These are phyloP conservation scores for Apiotrichum veenhuisii DNA, from an alignment of 1,284 basidiomycete species.

Conservation along the genomic window DNA sequence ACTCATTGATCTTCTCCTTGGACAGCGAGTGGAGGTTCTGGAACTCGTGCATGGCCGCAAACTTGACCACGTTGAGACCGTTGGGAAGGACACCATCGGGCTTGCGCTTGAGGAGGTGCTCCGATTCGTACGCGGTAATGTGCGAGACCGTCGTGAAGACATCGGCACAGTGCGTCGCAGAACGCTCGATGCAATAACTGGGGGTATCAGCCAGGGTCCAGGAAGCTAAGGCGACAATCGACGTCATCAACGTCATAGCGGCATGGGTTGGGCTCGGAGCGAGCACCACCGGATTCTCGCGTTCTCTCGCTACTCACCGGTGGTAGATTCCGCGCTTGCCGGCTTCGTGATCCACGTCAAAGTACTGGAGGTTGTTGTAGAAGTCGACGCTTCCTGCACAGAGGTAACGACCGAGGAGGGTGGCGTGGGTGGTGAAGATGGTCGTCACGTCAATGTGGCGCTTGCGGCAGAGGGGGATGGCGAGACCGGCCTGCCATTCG, in stretches of 20 bases:
- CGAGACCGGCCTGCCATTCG: constrained; percentile 98
- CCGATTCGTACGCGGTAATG: constrained; percentile 94
- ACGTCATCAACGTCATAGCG: neutral
- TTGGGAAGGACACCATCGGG: constrained; percentile 98
- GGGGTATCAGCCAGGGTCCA: too few species aligned
- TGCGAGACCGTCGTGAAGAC: constrained; percentile 98
- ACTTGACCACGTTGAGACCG: constrained; percentile 96
- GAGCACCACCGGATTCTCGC: neutral
- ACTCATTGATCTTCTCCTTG: constrained; percentile 97
- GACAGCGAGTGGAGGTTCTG: constrained; percentile 89
- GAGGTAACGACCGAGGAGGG: constrained; percentile 92
- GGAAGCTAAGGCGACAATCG: too few species aligned
- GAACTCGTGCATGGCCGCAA: constrained; percentile 92
- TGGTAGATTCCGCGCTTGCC: constrained; percentile 92
- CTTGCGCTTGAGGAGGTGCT: constrained; percentile 94
- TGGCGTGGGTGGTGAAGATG: constrained; percentile 98
- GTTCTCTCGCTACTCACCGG: constrained; percentile 41
- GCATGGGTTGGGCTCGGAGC: neutral
- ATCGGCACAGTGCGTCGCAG: constrained; percentile 89
- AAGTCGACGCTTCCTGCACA: constrained; percentile 97
- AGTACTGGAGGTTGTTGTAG: constrained; percentile 99
- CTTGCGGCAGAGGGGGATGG: constrained; percentile 93
- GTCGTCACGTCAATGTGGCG: constrained; percentile 96
- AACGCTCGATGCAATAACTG: constrained; percentile 94
- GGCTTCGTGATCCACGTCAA: constrained; percentile 98